A percentile compares a stretch with the other conserved stretches of the same genome.
These are phyloP conservation scores for Talaromyces sp. DNA, from an alignment of 2,329 filamentous ascomycete species.

Conservation along the genomic window DNA sequence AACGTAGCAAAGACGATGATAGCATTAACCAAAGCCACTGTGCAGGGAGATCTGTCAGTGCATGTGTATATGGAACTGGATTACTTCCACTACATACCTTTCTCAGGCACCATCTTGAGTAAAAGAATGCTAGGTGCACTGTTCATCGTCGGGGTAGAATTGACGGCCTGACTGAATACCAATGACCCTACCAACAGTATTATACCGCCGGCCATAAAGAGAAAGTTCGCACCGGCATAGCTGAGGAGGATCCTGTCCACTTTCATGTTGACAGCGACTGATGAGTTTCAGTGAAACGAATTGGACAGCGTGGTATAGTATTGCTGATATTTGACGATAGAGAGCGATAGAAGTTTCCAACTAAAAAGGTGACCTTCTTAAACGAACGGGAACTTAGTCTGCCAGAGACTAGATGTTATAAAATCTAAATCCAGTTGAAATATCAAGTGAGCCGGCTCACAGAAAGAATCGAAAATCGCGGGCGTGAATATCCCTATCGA, in stretches of 20 bases:
- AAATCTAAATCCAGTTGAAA: not conserved
- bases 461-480: not conserved
- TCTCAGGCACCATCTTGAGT: constrained; percentile 52
- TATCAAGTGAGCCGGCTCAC: not conserved
- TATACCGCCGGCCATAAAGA: constrained; percentile 53
- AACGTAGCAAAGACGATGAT: constrained; percentile 70
- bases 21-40: constrained; percentile 69
- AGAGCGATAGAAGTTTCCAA: not conserved
- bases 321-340: not conserved
- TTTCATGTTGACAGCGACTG: constrained; percentile 33
- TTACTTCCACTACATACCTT: constrained; percentile 35
- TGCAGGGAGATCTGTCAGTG: not conserved
- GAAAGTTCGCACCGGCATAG: constrained; percentile 50
- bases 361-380: too few species aligned
- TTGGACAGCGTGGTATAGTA: not conserved
- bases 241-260: constrained; percentile 53
- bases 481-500: not conserved
- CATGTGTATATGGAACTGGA: not conserved
- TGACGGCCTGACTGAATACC: constrained; percentile 45
- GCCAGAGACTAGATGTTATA: not conserved
- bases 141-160: constrained; percentile 42
- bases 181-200: constrained; percentile 55
- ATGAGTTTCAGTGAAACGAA: not conserved
- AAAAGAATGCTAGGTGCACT: constrained; percentile 54
- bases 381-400: not conserved